Percentiles rank a stretch among this genome's conserved stretches.
phyloP scores from a whole-genome alignment of 257 asterid genomes.

The Primulina huaijiensis region DNA sequence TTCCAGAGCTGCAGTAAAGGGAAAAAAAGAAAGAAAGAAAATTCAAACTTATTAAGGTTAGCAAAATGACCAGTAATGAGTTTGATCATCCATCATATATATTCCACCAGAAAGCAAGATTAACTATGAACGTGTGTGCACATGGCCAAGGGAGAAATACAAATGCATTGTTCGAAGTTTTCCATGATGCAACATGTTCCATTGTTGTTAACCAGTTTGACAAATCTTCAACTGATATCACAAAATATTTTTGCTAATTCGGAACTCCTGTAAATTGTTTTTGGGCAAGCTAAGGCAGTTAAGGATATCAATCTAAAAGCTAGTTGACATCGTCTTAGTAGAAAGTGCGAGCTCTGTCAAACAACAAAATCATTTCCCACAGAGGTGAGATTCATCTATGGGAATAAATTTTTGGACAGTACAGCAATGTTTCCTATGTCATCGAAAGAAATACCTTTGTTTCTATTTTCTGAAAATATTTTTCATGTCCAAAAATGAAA shows the following conservation, averaged over 20 bases:
- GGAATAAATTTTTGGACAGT: constrained; percentile 1
- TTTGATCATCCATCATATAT: not conserved
- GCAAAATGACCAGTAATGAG: not conserved
- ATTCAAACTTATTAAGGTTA: not conserved
- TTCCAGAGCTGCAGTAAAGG: constrained; percentile 40
- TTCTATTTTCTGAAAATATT: not conserved
- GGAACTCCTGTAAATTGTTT: not conserved
- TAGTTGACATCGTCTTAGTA: not conserved
- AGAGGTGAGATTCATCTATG: constrained; percentile 4
- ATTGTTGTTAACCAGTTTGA: constrained; percentile 11
- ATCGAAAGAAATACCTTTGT: not conserved
- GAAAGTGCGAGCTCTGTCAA: not conserved
- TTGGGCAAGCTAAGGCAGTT: constrained; percentile 2
- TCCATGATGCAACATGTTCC: constrained; percentile 7
- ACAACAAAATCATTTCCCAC: not conserved
- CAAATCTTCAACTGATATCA: constrained; percentile 1
- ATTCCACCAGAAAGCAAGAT: not conserved
- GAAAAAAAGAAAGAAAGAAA: not conserved
- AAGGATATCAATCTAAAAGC: not conserved
- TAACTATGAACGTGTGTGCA: constrained; percentile 5
- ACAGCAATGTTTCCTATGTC: constrained; percentile 7
- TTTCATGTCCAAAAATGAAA: too few species aligned
- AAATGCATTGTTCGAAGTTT: constrained; percentile 1
- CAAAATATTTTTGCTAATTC: not conserved
- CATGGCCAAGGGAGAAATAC: constrained; percentile 11